phyloP scores from a whole-genome alignment of 495 filamentous ascomycete genomes.

The Penicillium paradoxum region DNA sequence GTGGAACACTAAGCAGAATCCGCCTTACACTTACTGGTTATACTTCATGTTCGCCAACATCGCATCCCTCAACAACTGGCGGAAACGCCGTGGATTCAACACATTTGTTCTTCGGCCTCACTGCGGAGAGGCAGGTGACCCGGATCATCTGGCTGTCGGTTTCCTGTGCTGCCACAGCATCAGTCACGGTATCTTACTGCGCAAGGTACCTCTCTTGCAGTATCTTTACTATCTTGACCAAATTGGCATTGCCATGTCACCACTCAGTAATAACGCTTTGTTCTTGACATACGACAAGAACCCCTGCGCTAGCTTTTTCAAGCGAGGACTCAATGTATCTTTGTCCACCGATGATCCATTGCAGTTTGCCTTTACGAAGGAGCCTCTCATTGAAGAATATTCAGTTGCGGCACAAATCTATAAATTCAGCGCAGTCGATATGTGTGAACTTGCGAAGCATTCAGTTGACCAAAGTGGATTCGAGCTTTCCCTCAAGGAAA shows the following conservation, averaged over 20 bases:
- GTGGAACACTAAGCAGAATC: constrained; percentile 91
- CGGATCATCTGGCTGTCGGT: constrained; percentile 89
- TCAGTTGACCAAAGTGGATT: constrained; percentile 94
- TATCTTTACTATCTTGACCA: constrained; percentile 98
- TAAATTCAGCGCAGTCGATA: constrained; percentile 93
- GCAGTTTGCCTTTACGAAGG: constrained; percentile 97
- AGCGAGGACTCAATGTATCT: constrained; percentile 89
- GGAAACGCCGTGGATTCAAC: constrained; percentile 88
- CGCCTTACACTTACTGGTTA: constrained; percentile 98
- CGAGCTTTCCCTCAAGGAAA: constrained; percentile 78
- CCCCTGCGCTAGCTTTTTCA: constrained; percentile 91
- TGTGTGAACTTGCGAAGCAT: constrained; percentile 97
- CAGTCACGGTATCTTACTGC: constrained; percentile 85
- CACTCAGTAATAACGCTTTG: constrained; percentile 93
- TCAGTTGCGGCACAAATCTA: constrained; percentile 97
- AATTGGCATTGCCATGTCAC: constrained; percentile 98
- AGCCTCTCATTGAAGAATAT: constrained; percentile 97
- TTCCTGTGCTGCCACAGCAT: constrained; percentile 96
- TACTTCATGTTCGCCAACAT: constrained; percentile 97
- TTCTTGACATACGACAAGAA: constrained; percentile 98
- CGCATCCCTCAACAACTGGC: constrained; percentile 84
- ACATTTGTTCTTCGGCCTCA: constrained; percentile 92
- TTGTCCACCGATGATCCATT: constrained; percentile 95
- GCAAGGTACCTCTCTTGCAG: constrained; percentile 91
- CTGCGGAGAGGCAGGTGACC: constrained; percentile 95